Base-by-base conservation (phyloP, 2,329 filamentous ascomycete genomes). In the Dichotomopilus funicola region DNA sequence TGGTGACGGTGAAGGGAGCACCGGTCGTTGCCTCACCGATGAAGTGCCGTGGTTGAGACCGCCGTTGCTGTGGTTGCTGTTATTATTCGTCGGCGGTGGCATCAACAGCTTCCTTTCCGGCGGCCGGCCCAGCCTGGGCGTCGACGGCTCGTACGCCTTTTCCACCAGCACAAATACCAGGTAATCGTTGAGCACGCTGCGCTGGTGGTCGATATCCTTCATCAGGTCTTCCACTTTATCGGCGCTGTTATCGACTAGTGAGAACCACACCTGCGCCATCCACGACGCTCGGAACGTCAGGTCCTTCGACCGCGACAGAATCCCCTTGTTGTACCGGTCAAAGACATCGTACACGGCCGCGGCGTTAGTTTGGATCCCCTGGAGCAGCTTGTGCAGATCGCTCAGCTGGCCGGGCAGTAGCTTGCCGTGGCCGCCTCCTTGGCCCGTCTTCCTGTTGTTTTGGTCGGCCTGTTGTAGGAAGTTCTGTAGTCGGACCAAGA, bases 321-420 rank as follows among this genome's bases (percentile, higher is more conserved):
- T 63, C 40, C 62, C 60, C 48, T 60, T 59, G 38, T 66, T 56
- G 58, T 63, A 62, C 37, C 62, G 61, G 35, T 63, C 55, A 38
- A 65, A 66, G 6, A 67, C 57, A 8, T 57, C 61, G 38, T 63
- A 48, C 1, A 64, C 61, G 9, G 59, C 59, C 6, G 50, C 56
- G n/a, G 59, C 55, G 47, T 66, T 60, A 5, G 36, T 33, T 27
- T 61, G 56, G 33, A 67, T 63, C 37, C 52, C 57, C 27, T 55
- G 42, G 12, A 66, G 56, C 7, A 66, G 49, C 10, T 35, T 42
- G n/a, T 46, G 50, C 13, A 67, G 61, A n/a, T 62, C 60, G 19
- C 60, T 40, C 12, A 57, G 57, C 40, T 64, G 58, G 3, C 57
- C 59, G 1, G 59, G 47, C 9, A 54, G 58, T 10, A 64, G 53